A percentile compares a stretch with the other conserved stretches of the same genome.
phyloP scores from a whole-genome alignment of 2,329 filamentous ascomycete genomes.

The Xylaria multiplex region DNA sequence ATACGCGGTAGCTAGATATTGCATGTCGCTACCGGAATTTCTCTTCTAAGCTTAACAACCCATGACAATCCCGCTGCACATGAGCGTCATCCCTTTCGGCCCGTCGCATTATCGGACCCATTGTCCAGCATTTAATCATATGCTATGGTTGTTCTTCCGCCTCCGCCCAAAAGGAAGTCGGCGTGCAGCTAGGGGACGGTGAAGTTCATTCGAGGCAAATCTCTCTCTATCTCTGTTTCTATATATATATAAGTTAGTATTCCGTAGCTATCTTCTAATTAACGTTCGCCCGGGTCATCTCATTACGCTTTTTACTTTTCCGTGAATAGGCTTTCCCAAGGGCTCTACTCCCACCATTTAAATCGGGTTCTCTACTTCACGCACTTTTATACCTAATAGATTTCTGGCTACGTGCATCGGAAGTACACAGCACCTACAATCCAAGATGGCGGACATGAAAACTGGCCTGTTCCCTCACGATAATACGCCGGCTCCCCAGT shows the following conservation, averaged over 20 bases:
- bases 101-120: conserved; percentile 25
- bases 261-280: neutral
- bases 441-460: conserved; percentile 54
- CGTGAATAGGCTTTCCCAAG: neutral
- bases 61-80: conserved; percentile 21
- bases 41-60: conserved; percentile 25
- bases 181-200: conserved; percentile 5
- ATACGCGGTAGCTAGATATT: conserved; percentile 3
- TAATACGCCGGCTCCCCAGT: conserved; percentile 60
- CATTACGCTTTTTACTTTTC: neutral
- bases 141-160: neutral
- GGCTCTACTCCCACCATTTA: neutral
- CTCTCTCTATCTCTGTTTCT: neutral
- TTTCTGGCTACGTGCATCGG: neutral
- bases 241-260: conserved; percentile 12
- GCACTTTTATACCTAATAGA: neutral
- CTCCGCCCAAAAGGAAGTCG: neutral
- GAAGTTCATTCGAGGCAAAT: neutral
- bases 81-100: conserved; percentile 39
- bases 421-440: conserved; percentile 1
- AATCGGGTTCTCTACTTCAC: neutral
- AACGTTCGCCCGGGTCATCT: neutral
- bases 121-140: conserved; percentile 20
- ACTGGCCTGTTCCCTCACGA: conserved; percentile 66
- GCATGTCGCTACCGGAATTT: conserved; percentile 33